Base-by-base conservation (phyloP, 352 stramenopile species). In the Globisporangium solare region DNA sequence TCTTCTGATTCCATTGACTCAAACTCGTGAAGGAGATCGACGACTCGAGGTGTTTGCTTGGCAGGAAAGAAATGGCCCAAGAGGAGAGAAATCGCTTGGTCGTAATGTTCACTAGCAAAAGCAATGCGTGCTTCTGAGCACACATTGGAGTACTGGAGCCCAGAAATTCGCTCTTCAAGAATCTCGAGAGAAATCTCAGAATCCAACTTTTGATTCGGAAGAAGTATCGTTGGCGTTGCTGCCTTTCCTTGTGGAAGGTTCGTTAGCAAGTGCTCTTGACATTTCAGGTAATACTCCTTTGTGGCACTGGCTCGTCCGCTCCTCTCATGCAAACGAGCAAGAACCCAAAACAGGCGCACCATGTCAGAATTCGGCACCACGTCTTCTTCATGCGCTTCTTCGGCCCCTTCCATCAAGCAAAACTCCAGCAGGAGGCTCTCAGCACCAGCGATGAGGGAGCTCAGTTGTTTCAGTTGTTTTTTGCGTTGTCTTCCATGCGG, bases 11-110 rank as follows among this genome's bases (percentile, higher is more conserved):
- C 62, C 6, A 65, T 66, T n/a, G 48, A 40, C 10, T 68, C 57
- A 57, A 86, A 88, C 21, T 89, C 79, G 2, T 77, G 65, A 6
- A 89, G 54, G 15, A 89, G 66, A 15, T 88, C 79, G 12, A 62
- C 56, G 21, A 89, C 64, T 2, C 79, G 75, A 8, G 73, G 61
- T 15, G 48, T 45, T 39, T 86, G 74, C 1, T 68, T 74, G 18
- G 55, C 54, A 14, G 80, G 74, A 35, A 88, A 88, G 35, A 86
- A 88, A 48, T 88, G 69, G 1, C 39, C 63, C 2, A 86, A 51
- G 20, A 88, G 43, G 49, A 70, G 43, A 0, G 60, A 66, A 11
- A 83, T 54, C 7, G 79, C 74, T 20, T 67, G 54, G 45, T 86
- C 68, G 32, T 85, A 70, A 17, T 70, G 51, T 31, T 51, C 67